Evolutionary conservation across 192 early-diverging fungal genomes (phyloP).

Genomic region (Podila minutissima): DNA sequence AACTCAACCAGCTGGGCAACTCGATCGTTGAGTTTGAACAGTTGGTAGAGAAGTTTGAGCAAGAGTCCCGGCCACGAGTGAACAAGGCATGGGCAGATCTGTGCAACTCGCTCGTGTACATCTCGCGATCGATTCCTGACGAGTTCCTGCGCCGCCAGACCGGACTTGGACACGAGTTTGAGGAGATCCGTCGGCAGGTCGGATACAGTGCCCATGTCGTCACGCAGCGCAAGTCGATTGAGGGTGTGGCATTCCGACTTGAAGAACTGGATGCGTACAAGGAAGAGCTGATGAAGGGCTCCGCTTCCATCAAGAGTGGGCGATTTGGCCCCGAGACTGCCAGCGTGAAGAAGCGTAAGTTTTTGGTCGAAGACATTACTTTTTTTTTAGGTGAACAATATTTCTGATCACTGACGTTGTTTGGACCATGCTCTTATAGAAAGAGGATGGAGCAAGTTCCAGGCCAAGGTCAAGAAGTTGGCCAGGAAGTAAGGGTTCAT

Average conservation of each 20-base stretch:
- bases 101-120: slow-evolving; percentile 24
- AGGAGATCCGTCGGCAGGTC: slow-evolving; percentile 43
- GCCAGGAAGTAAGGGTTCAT: slow-evolving; percentile 6
- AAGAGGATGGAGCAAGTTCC: slow-evolving; percentile 49
- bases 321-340: slow-evolving; percentile 8
- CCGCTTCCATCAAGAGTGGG: slow-evolving; percentile 7
- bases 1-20: slow-evolving; percentile 25
- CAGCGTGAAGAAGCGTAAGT: slow-evolving; percentile 16
- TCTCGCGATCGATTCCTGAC: slow-evolving; percentile 28
- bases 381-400: background rate
- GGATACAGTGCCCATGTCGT: slow-evolving; percentile 36
- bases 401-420: background rate
- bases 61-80: slow-evolving; percentile 37
- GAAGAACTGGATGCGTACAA: slow-evolving; percentile 29
- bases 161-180: slow-evolving; percentile 27
- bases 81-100: slow-evolving; percentile 40
- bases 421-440: slow-evolving; percentile 7
- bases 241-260: slow-evolving; percentile 22
- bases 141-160: slow-evolving; percentile 37
- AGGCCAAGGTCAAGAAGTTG: slow-evolving; percentile 52
- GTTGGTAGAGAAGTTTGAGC: slow-evolving; percentile 40
- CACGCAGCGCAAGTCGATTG: slow-evolving; percentile 34
- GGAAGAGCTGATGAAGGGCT: slow-evolving; percentile 4
- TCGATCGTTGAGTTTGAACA: slow-evolving; percentile 48
- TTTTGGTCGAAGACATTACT: background rate